Evolutionary conservation across 1,284 basidiomycete species (phyloP), one percentile per base, ranked within the genome.

Genomic region (Sporisorium iseilematis-ciliati): DNA sequence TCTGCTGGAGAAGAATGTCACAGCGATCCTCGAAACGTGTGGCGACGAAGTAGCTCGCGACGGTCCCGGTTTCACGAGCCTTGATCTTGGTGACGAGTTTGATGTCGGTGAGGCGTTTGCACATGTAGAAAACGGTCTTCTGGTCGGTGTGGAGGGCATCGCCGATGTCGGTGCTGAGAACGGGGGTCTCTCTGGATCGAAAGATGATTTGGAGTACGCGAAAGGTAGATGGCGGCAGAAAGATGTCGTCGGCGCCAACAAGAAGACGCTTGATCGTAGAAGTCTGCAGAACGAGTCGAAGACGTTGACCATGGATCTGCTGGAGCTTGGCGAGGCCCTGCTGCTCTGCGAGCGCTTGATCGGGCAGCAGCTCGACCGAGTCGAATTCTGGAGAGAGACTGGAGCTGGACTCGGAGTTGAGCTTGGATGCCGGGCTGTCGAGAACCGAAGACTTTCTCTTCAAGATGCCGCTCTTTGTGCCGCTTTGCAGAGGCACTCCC

Each of bases 121-220:
- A 77, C 0, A 82, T 63, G 64, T 82, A 94, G 82, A 93, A 93
- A 76, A 92, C 92, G 1, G 92, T 92, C 85, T 94, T 95, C 80
- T 93, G 92, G 81, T 95, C 93, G 79, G 94, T 93, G 49, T 90
- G 90, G n/a, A 93, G 91, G 75, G 89, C 88, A 74, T 90, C 89
- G 41, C 92, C 92, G 12, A 96, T 88, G 42, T 92, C 89, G 12
- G 93, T 89, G 49, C 92, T 91, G 16, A 92, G 91, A 4, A 93
- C 88, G 8, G 94, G 94, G 18, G 88, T 86, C 67, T 92, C 91
- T 64, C 93, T 87, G 3, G 91, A 91, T 51, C 92, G 89, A 38
- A 92, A 91, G 76, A 96, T 90, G 54, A 93, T 88, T 83, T 95
- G 93, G n/a, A 96, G 88, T 3, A 91, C 90, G n/a, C 90, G 89